A percentile compares a stretch with the other conserved stretches of the same genome.
Evolutionary conservation across 2,329 filamentous ascomycete genomes (phyloP).

Genomic region (Alternaria metachromatica): DNA sequence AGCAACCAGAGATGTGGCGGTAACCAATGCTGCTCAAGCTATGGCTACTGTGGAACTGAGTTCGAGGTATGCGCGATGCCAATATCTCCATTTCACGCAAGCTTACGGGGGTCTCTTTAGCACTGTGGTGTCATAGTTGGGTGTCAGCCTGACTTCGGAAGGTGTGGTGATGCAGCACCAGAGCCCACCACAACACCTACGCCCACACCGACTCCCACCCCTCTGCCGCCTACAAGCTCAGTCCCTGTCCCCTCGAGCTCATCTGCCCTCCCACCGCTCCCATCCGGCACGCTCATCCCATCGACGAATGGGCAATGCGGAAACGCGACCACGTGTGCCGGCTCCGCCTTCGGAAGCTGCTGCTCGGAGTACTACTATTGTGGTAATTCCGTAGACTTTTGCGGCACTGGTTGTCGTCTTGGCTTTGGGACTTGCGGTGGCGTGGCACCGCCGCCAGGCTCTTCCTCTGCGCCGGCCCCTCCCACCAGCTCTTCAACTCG

Average conservation of each 20-base stretch:
- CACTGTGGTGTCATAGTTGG: conserved; percentile 30
- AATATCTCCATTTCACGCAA: background rate
- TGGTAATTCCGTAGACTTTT: conserved; percentile 29
- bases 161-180: conserved; percentile 31
- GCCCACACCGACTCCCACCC: conserved; percentile 26
- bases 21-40: conserved; percentile 35
- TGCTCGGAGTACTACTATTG: conserved; percentile 39
- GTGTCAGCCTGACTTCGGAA: conserved; percentile 37
- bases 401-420: conserved; percentile 35
- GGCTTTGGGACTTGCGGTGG: conserved; percentile 34
- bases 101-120: background rate
- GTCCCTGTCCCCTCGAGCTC: conserved; percentile 9
- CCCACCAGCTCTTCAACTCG: conserved; percentile 12
- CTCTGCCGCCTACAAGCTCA: conserved; percentile 21
- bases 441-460: conserved; percentile 19
- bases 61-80: conserved; percentile 14
- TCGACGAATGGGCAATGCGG: conserved; percentile 38
- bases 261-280: conserved; percentile 27
- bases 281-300: conserved; percentile 31
- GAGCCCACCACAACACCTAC: conserved; percentile 14
- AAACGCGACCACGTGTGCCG: conserved; percentile 38
- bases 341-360: conserved; percentile 32
- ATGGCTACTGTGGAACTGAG: conserved; percentile 36
- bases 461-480: conserved; percentile 15
- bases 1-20: conserved; percentile 23